Evolutionary conservation across 2,329 filamentous ascomycete genomes (phyloP).

Genomic region (Penicillium italicum): DNA sequence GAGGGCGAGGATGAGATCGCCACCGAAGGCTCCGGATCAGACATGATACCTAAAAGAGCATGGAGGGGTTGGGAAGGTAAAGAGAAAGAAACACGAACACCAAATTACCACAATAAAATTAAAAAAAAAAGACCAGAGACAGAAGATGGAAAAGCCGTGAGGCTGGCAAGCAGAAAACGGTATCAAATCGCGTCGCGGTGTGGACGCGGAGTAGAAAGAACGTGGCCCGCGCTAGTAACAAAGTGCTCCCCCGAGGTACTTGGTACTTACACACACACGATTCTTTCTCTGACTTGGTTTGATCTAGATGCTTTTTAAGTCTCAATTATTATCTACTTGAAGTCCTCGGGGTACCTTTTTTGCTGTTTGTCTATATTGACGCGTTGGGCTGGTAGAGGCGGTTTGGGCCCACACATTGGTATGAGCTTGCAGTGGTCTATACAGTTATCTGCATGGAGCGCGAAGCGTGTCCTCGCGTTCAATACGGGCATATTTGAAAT

Average conservation of each 20-base stretch:
- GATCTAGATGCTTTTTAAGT: neutral
- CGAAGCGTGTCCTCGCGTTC: conserved; percentile 2
- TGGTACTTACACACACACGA: conserved; percentile 2
- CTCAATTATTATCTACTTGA: neutral
- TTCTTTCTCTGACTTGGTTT: neutral
- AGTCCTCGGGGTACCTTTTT: neutral
- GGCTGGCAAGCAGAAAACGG: conserved; percentile 25
- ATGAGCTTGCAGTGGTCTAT: conserved; percentile 2
- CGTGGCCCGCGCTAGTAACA: conserved; percentile 27
- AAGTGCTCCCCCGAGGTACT: conserved; percentile 14
- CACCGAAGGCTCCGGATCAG: conserved; percentile 34
- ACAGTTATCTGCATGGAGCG: neutral
- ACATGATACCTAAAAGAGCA: conserved; percentile 31
- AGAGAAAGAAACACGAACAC: conserved; percentile 10
- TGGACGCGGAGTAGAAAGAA: conserved; percentile 31
- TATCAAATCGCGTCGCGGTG: conserved; percentile 34
- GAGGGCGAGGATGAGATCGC: conserved; percentile 36
- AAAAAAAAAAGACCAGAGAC: conserved; percentile 5
- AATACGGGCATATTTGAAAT: neutral
- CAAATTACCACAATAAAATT: conserved; percentile 9
- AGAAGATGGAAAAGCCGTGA: conserved; percentile 8
- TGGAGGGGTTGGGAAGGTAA: conserved; percentile 5
- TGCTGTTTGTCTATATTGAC: neutral
- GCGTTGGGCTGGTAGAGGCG: neutral
- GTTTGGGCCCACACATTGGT: neutral